Conservation (phyloP, 1,284 basidiomycete genomes). For the Veloporphyrellus conicus region DNA sequence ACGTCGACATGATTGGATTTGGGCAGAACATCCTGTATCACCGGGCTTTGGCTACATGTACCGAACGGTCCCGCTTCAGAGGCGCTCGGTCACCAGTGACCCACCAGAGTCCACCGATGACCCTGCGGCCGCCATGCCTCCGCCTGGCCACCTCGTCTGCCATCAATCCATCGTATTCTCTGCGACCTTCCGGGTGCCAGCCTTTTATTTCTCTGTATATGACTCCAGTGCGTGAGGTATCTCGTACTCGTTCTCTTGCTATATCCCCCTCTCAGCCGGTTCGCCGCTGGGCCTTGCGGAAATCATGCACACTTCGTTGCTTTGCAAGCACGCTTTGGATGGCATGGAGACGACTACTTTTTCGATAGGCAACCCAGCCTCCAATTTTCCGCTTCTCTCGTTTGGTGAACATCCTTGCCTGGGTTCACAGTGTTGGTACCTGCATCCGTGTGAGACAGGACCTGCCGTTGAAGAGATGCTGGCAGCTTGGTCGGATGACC, state of each 20-base stretch:
- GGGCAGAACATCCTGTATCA: constrained; percentile 51
- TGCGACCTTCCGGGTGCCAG: constrained; percentile 69
- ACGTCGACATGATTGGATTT: constrained; percentile 46
- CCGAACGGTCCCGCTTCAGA: constrained; percentile 29
- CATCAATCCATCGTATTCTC: constrained; percentile 69
- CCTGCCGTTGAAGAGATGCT: constrained; percentile 63
- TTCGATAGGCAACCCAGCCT: constrained; percentile 46
- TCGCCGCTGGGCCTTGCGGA: constrained; percentile 53
- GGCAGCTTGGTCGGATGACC: constrained; percentile 37
- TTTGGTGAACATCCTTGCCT: constrained; percentile 79
- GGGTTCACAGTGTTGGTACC: constrained; percentile 70
- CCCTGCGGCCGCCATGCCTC: constrained; percentile 17
- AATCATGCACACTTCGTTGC: constrained; percentile 54
- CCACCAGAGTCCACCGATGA: constrained; percentile 33
- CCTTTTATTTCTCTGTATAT: constrained; percentile 72
- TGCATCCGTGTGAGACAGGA: constrained; percentile 78
- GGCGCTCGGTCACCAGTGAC: constrained; percentile 3
- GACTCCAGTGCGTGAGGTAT: constrained; percentile 52
- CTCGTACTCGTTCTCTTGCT: constrained; percentile 5
- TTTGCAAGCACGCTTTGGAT: constrained; percentile 47
- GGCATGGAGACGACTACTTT: constrained; percentile 47
- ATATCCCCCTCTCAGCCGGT: constrained; percentile 49
- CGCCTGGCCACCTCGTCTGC: constrained; percentile 36
- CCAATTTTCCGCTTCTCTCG: constrained; percentile 69
- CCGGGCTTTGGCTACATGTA: constrained; percentile 48